A percentile compares a stretch with the other conserved stretches of the same genome.
Conservation (phyloP, 805 yeast species). For the Candida incommunis region DNA sequence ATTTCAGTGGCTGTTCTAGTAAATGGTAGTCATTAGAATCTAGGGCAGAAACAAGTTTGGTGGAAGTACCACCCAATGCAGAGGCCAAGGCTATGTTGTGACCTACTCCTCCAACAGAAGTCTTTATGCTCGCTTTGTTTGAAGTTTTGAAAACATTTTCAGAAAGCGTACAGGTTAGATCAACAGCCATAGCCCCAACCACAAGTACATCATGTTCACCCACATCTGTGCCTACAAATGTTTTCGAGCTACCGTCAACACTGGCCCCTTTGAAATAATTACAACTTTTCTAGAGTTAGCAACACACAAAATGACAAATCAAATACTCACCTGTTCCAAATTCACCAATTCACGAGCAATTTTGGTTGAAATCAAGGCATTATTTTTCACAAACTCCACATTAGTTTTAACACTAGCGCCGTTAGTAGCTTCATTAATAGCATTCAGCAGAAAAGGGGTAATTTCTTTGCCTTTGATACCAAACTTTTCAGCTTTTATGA, state of each 20-base stretch:
- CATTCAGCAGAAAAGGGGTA: conserved; percentile 62
- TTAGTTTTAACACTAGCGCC: conserved; percentile 63
- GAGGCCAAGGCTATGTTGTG: conserved; percentile 64
- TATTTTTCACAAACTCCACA: conserved; percentile 61
- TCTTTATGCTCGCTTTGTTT: conserved; percentile 47
- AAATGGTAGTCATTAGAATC: conserved; percentile 35
- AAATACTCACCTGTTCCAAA: conserved; percentile 18
- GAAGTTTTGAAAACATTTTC: conserved; percentile 34
- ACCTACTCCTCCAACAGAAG: conserved; percentile 75
- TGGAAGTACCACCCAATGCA: conserved; percentile 19
- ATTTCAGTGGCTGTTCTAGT: conserved; percentile 15
- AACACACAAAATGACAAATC: no score
- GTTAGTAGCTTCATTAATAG: conserved; percentile 50
- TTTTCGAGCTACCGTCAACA: no score
- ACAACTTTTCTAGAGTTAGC: no score
- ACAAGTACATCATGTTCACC: conserved; percentile 25
- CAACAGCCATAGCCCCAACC: conserved; percentile 68
- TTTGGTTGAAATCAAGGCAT: conserved; percentile 52
- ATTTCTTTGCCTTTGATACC: conserved; percentile 57
- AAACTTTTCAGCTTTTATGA: conserved; percentile 33
- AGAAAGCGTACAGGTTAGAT: conserved; percentile 41
- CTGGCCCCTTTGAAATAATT: no score
- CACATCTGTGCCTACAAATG: no score
- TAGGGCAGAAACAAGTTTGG: conserved; percentile 41
- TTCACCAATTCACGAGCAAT: conserved; percentile 43